A percentile compares a stretch with the other conserved stretches of the same genome.
phyloP scores from a whole-genome alignment of 116 monocot genomes.

The Zostera marina region DNA sequence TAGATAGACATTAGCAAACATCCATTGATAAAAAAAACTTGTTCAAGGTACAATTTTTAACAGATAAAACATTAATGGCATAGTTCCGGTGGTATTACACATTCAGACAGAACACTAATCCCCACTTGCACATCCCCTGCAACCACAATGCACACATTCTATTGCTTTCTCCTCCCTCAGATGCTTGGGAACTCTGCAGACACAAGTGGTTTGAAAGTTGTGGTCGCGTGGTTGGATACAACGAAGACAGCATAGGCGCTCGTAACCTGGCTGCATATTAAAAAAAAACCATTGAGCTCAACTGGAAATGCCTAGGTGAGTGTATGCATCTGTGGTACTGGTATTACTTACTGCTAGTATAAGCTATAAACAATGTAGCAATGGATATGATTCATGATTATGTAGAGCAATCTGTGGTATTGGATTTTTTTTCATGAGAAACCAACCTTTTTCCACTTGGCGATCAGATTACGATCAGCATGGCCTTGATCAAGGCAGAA shows the following conservation, averaged over 20 bases:
- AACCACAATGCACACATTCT: conserved; percentile 93
- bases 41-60: too few relatives aligned
- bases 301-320: too few relatives aligned
- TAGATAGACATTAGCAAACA: too few relatives aligned
- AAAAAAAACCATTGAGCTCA: neutral
- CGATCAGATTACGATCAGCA: conserved; percentile 84
- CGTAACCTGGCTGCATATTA: conserved; percentile 60
- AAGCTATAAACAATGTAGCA: neutral
- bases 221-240: conserved; percentile 95
- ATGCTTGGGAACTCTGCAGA: conserved; percentile 90
- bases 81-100: too few relatives aligned
- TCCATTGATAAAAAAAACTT: too few relatives aligned
- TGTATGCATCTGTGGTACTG: too few relatives aligned
- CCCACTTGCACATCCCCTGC: conserved; percentile 82
- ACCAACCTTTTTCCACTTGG: conserved; percentile 96
- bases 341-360: too few relatives aligned
- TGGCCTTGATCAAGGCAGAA: conserved; percentile 87
- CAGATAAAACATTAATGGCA: too few relatives aligned
- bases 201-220: conserved; percentile 92
- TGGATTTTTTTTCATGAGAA: too few relatives aligned
- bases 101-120: conserved; percentile 17
- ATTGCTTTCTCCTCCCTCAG: conserved; percentile 89
- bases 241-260: conserved; percentile 83
- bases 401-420: too few relatives aligned
- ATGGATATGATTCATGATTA: too few relatives aligned